These are phyloP conservation scores for Suhomyces canberraensis DNA, from an alignment of 805 yeast genomes.

Conservation along the genomic window DNA sequence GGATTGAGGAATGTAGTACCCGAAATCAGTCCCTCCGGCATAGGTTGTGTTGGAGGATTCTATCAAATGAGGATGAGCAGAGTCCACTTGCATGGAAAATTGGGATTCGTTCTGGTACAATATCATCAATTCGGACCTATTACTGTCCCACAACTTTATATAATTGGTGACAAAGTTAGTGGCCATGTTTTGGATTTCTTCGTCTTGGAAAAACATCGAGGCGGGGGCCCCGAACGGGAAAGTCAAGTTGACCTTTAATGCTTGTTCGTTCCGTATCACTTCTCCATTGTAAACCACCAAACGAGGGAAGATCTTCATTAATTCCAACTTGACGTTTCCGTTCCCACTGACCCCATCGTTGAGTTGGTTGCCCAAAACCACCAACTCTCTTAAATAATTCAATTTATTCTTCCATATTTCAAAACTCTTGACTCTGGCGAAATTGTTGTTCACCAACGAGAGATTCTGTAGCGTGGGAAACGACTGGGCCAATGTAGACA, in stretches of 20 bases:
- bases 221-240: conserved; percentile 57
- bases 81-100: conserved; percentile 77
- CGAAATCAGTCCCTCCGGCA: conserved; percentile 39
- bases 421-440: conserved; percentile 54
- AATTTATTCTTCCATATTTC: conserved; percentile 80
- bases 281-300: conserved; percentile 76
- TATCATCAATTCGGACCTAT: conserved; percentile 64
- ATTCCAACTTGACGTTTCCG: conserved; percentile 48
- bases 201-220: conserved; percentile 77
- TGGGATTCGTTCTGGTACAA: conserved; percentile 81
- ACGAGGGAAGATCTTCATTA: conserved; percentile 75
- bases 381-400: conserved; percentile 66
- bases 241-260: conserved; percentile 47
- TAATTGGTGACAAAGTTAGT: conserved; percentile 77
- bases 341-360: conserved; percentile 18
- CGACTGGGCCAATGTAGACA: conserved; percentile 64
- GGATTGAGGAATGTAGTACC: conserved; percentile 67
- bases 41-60: conserved; percentile 8
- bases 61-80: conserved; percentile 55
- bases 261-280: conserved; percentile 69
- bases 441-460: conserved; percentile 73
- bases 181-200: conserved; percentile 63
- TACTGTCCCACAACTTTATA: conserved; percentile 76
- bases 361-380: conserved; percentile 81
- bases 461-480: conserved; percentile 77